Conservation (phyloP, 192 early-diverging fungal genomes). For the Chytriomyces sp. region DNA sequence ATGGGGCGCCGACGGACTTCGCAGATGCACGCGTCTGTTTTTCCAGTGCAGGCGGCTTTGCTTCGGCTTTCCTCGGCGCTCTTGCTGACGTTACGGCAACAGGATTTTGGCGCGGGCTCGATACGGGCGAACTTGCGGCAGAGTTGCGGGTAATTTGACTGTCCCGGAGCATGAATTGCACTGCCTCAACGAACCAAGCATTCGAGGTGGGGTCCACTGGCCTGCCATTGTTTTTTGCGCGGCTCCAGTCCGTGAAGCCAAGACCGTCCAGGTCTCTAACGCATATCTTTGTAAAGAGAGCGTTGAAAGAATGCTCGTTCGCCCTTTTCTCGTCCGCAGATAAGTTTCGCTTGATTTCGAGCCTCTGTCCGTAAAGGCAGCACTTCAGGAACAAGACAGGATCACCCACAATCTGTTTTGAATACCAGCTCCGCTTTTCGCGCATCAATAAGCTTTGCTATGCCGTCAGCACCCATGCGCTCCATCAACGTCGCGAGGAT, state of each 20-base stretch:
- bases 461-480: neutral
- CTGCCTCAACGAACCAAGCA: slow-evolving; percentile 14
- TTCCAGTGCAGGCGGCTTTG: neutral
- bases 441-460: slow-evolving; percentile 12
- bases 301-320: slow-evolving; percentile 3
- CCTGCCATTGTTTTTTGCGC: neutral
- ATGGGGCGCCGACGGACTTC: neutral
- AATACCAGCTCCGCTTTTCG: slow-evolving; percentile 14
- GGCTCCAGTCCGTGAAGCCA: slow-evolving; percentile 3
- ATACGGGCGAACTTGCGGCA: neutral
- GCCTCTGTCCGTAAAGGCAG: neutral
- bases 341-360: slow-evolving; percentile 8
- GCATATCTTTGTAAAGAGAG: neutral
- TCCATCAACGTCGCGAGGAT: slow-evolving; percentile 10
- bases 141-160: neutral
- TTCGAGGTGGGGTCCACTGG: neutral
- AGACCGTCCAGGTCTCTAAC: neutral
- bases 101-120: too few relatives aligned
- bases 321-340: neutral
- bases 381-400: neutral
- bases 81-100: neutral
- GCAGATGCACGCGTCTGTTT: neutral
- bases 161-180: slow-evolving; percentile 1
- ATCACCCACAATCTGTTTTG: neutral
- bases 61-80: neutral